Percentiles rank a stretch among this genome's conserved stretches.
Conservation (phyloP, 2,329 filamentous ascomycete genomes). For the Fusarium hostae region DNA sequence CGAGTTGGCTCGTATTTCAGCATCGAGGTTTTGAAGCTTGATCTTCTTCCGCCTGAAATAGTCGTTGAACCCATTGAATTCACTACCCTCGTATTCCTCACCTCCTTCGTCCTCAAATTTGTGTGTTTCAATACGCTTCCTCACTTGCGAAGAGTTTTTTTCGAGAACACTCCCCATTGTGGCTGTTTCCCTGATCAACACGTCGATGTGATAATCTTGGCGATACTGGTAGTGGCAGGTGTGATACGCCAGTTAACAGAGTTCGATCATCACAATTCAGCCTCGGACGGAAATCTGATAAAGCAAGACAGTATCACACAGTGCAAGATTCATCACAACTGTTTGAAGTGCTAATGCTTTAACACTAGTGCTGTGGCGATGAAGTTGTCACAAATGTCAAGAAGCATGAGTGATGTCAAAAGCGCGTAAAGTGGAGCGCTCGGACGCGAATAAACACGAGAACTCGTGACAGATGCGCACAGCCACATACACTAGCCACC, state of each 20-base stretch:
- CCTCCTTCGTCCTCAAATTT: constrained; percentile 83
- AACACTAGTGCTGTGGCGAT: neutral
- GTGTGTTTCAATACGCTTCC: constrained; percentile 72
- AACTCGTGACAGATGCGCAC: constrained; percentile 50
- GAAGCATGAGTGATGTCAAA: constrained; percentile 18
- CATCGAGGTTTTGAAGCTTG: constrained; percentile 95
- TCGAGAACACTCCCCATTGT: constrained; percentile 70
- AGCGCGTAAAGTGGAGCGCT: constrained; percentile 53
- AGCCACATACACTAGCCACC: constrained; percentile 40
- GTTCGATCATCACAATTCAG: neutral
- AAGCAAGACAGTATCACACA: neutral
- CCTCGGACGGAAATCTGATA: neutral
- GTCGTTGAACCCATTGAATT: constrained; percentile 88
- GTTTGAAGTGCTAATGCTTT: neutral
- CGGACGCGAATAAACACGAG: constrained; percentile 51
- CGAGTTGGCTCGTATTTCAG: constrained; percentile 75
- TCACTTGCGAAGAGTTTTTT: constrained; percentile 70
- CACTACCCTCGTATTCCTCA: constrained; percentile 89
- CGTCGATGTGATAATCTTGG: neutral
- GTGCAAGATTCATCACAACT: neutral
- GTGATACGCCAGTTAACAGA: neutral
- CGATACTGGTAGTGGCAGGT: constrained; percentile 8
- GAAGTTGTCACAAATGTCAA: constrained; percentile 5
- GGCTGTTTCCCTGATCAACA: neutral
- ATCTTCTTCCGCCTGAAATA: constrained; percentile 97